Percentiles rank a stretch among this genome's conserved stretches.
Conservation (phyloP, 345 rosid species). For the Citrus maxima region DNA sequence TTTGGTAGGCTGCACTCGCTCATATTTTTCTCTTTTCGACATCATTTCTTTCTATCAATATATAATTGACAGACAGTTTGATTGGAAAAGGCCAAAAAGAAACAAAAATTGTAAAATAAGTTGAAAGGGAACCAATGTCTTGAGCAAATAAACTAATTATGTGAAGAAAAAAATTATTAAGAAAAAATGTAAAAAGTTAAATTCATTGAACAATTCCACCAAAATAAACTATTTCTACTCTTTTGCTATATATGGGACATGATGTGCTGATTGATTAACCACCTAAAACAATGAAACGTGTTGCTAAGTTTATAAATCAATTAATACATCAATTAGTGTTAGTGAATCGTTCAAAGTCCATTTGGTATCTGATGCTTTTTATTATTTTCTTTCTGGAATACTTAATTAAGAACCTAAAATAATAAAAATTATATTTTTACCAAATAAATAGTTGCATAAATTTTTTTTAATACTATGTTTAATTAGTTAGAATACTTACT, state of each 20-base stretch:
- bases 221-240: not conserved
- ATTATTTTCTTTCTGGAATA: too few species aligned
- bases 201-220: not conserved
- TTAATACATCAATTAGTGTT: not conserved
- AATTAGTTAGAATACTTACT: too few species aligned
- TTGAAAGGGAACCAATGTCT: not conserved
- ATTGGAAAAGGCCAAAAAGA: not conserved
- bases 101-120: not conserved
- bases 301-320: not conserved
- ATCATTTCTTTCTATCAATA: too few species aligned
- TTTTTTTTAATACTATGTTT: too few species aligned
- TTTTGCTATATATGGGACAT: not conserved
- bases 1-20: too few species aligned
- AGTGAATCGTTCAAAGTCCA: too few species aligned
- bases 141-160: not conserved
- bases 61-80: too few species aligned
- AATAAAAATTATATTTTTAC: too few species aligned
- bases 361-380: too few species aligned
- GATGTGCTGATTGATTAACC: not conserved
- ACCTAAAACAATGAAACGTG: not conserved
- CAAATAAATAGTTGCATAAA: too few species aligned
- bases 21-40: too few species aligned
- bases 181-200: not conserved
- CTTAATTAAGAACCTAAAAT: too few species aligned
- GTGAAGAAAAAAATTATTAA: not conserved